Evolutionary conservation across 805 yeast genomes (phyloP).

Genomic region (Hanseniaspora lindneri): DNA sequence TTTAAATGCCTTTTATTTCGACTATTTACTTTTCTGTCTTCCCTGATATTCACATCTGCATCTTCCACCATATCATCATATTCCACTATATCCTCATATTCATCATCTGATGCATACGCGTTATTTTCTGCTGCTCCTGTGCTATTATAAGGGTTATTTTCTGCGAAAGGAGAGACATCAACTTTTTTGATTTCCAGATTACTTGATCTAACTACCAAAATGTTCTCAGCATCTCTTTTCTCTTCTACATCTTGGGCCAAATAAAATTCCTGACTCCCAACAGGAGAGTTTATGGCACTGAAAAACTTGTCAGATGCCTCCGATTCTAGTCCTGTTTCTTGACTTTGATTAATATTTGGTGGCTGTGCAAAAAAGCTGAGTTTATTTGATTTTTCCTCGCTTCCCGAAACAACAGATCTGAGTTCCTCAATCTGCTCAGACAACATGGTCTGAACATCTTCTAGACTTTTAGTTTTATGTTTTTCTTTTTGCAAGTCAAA

Average conservation of each 20-base stretch:
- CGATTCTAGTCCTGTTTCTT: slow-evolving; percentile 15
- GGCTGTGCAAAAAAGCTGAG: background rate
- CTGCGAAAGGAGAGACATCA: background rate
- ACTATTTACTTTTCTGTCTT: too few species aligned
- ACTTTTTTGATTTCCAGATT: background rate
- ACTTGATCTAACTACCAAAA: background rate
- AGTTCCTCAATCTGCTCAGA: slow-evolving; percentile 19
- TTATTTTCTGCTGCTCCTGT: slow-evolving; percentile 3
- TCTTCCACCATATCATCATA: too few species aligned
- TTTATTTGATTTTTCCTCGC: background rate
- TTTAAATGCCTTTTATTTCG: background rate
- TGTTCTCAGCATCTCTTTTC: background rate
- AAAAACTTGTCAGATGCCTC: slow-evolving; percentile 37
- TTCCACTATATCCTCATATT: slow-evolving; percentile 11
- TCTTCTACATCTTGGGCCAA: too few species aligned
- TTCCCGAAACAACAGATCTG: slow-evolving; percentile 9
- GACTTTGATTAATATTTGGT: background rate
- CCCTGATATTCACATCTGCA: too few species aligned
- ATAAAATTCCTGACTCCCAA: background rate
- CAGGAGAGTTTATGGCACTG: slow-evolving; percentile 34
- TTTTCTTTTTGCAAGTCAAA: slow-evolving; percentile 8
- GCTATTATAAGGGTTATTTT: too few species aligned
- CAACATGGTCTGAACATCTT: slow-evolving; percentile 20
- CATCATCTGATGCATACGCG: too few species aligned
- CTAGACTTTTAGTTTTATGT: slow-evolving; percentile 21